A percentile compares a stretch with the other conserved stretches of the same genome.
Evolutionary conservation across 2,329 filamentous ascomycete species (phyloP).

Genomic region (Beauveria brongniartii): DNA sequence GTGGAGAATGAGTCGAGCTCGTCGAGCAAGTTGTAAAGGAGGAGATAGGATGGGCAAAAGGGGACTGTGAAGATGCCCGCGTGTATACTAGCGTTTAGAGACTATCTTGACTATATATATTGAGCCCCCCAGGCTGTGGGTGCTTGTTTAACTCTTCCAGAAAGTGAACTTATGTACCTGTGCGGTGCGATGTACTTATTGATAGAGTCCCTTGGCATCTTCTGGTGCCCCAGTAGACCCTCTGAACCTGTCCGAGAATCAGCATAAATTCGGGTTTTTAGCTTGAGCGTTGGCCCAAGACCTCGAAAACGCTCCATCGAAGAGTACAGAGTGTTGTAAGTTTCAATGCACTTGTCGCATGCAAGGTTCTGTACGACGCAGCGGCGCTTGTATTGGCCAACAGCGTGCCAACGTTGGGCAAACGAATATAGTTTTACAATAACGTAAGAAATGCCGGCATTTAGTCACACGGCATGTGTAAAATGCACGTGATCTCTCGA

Average conservation of each 20-base stretch:
- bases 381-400: not conserved
- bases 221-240: too few species aligned
- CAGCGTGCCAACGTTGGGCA: not conserved
- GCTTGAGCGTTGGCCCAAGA: too few species aligned
- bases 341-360: not conserved
- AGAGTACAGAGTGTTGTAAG: too few species aligned
- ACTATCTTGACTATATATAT: not conserved
- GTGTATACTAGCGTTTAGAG: conserved; percentile 12
- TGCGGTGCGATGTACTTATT: too few species aligned
- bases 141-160: not conserved
- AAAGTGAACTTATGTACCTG: not conserved
- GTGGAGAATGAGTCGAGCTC: conserved; percentile 20
- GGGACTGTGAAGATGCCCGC: not conserved
- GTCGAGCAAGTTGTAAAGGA: conserved; percentile 24
- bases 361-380: not conserved
- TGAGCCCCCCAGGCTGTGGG: not conserved
- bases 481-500: not conserved
- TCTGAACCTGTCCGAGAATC: too few species aligned
- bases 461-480: not conserved
- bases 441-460: not conserved
- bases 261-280: too few species aligned
- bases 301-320: too few species aligned
- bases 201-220: too few species aligned
- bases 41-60: not conserved
- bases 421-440: not conserved